Conservation (phyloP, 257 asterid species). For the Oldenlandia corymbosa region DNA sequence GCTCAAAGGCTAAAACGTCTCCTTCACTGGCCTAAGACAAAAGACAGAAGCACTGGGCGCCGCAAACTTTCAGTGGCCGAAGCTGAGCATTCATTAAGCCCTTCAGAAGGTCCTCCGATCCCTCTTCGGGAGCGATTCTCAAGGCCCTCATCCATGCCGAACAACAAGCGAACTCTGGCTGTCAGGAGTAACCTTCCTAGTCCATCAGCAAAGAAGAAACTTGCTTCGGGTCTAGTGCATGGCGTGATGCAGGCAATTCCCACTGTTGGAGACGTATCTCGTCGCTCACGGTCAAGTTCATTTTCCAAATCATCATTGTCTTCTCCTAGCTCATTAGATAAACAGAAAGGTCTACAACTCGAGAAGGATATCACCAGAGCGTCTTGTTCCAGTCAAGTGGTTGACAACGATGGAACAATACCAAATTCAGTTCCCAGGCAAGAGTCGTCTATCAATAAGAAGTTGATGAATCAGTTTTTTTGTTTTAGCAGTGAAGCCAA, state of each 20-base stretch:
- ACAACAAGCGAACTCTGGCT: conserved; percentile 67
- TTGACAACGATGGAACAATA: conserved; percentile 21
- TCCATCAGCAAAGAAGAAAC: conserved; percentile 68
- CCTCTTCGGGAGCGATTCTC: conserved; percentile 72
- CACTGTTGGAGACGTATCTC: conserved; percentile 25
- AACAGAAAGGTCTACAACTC: conserved; percentile 33
- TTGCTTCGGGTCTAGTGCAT: conserved; percentile 59
- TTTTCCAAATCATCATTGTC: conserved; percentile 60
- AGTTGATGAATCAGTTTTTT: conserved; percentile 50
- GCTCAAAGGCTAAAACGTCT: conserved; percentile 52
- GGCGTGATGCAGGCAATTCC: conserved; percentile 69
- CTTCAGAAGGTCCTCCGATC: conserved; percentile 41
- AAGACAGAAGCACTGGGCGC: conserved; percentile 23
- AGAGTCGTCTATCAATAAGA: conserved; percentile 30
- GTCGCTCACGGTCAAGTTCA: conserved; percentile 71
- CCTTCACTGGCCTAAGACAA: conserved; percentile 66
- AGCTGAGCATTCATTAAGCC: conserved; percentile 17
- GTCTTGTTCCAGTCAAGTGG: conserved; percentile 26
- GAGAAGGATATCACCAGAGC: conserved; percentile 42
- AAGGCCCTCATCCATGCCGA: conserved; percentile 40
- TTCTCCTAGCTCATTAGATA: conserved; percentile 53
- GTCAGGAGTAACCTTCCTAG: conserved; percentile 58
- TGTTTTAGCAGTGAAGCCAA: conserved; percentile 56
- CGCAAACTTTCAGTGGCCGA: conserved; percentile 29
- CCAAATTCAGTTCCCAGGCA: conserved; percentile 28